Conservation (phyloP, 768 basidiomycete genomes). For the Erythrobasidium yunnanense region DNA sequence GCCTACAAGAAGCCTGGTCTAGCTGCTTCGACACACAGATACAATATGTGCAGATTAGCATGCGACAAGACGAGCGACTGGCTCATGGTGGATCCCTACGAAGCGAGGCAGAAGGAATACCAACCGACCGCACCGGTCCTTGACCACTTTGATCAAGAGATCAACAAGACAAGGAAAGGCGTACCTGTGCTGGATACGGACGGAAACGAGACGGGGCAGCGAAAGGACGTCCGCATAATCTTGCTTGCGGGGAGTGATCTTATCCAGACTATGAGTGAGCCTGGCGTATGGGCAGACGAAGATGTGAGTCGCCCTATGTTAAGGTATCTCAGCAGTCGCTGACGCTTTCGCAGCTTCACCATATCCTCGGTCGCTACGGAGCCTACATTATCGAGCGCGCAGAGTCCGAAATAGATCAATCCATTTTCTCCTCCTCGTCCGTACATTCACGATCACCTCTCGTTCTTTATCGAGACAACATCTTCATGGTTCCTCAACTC, state of each 20-base stretch:
- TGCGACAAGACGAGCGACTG: constrained; percentile 80
- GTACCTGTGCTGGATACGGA: constrained; percentile 40
- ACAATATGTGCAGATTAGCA: constrained; percentile 59
- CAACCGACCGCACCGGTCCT: constrained; percentile 93
- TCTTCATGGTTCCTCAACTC: constrained; percentile 43
- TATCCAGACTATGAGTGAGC: constrained; percentile 95
- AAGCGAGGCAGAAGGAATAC: constrained; percentile 78
- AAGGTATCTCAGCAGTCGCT: constrained; percentile 21
- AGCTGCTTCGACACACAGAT: constrained; percentile 72
- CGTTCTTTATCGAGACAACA: constrained; percentile 47
- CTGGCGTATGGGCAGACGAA: constrained; percentile 88
- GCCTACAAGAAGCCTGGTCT: constrained; percentile 93
- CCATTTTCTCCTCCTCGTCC: constrained; percentile 36
- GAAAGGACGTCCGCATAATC: constrained; percentile 69
- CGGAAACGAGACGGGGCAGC: constrained; percentile 48
- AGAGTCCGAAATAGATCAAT: constrained; percentile 61
- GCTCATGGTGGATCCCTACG: constrained; percentile 98
- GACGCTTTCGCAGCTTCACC: constrained; percentile 93
- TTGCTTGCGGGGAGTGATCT: constrained; percentile 95
- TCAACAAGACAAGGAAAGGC: constrained; percentile 66
- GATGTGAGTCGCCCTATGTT: constrained; percentile 58
- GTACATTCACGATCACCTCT: constrained; percentile 42
- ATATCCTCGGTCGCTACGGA: constrained; percentile 89
- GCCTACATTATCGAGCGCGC: constrained; percentile 89
- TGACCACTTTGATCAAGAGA: constrained; percentile 90